Evolutionary conservation across 768 basidiomycete species (phyloP).

Genomic region (Tylopilus sp.): DNA sequence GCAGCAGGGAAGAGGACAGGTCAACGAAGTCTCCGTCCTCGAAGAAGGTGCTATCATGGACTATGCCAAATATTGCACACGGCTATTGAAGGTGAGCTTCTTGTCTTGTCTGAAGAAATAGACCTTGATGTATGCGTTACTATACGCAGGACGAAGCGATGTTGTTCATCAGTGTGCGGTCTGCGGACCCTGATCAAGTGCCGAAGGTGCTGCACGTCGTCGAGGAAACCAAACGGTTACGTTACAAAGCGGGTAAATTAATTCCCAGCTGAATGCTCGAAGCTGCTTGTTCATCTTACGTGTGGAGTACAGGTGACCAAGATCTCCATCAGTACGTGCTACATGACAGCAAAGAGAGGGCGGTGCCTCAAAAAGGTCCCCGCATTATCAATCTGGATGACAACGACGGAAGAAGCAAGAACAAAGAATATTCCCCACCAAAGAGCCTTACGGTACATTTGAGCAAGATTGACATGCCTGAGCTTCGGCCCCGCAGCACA

Average conservation of each 20-base stretch:
- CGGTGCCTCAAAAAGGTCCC: constrained; percentile 47
- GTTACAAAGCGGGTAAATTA: constrained; percentile 64
- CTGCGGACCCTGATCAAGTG: constrained; percentile 58
- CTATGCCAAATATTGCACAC: constrained; percentile 66
- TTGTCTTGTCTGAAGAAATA: too few relatives aligned
- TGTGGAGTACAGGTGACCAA: constrained; percentile 45
- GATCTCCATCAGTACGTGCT: constrained; percentile 76
- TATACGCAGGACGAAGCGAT: constrained; percentile 71
- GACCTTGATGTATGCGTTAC: neutral
- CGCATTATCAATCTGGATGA: constrained; percentile 63
- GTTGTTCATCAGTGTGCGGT: constrained; percentile 73
- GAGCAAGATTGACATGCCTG: constrained; percentile 86
- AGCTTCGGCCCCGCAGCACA: constrained; percentile 41
- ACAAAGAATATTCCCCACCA: constrained; percentile 62
- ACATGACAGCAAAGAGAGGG: constrained; percentile 48
- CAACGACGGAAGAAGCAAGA: constrained; percentile 38
- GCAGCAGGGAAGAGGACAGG: constrained; percentile 62
- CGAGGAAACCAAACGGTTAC: constrained; percentile 73
- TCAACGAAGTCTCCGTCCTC: constrained; percentile 70
- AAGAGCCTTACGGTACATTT: constrained; percentile 67
- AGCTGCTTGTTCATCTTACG: constrained; percentile 21
- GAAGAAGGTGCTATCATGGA: constrained; percentile 63
- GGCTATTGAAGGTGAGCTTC: constrained; percentile 53
- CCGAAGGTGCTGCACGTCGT: constrained; percentile 79
- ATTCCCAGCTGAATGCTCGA: neutral